Evolutionary conservation across 108 stramenopile genomes (phyloP).

Genomic region (Cyclotella sp.): DNA sequence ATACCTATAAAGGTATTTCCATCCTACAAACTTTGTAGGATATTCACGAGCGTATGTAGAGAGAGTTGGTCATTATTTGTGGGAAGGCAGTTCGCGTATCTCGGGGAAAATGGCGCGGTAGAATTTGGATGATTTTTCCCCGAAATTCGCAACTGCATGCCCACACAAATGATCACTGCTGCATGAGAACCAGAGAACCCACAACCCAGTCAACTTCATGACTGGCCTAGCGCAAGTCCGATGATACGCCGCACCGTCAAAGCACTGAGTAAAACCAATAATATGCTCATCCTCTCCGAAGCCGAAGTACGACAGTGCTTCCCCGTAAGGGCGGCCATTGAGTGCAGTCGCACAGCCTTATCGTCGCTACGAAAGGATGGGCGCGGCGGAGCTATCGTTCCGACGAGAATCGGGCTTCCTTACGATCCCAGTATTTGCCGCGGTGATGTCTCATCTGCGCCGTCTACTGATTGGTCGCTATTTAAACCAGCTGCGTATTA

Average conservation of each 20-base stretch:
- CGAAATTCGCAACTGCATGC: no score
- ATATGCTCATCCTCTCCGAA: slow-evolving; percentile 73
- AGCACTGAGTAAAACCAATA: slow-evolving; percentile 9
- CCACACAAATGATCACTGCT: no score
- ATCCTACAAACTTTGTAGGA: no score
- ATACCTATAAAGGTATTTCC: no score
- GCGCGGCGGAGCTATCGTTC: slow-evolving; percentile 58
- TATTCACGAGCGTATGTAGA: no score
- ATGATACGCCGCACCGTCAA: slow-evolving; percentile 2
- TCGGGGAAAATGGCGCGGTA: no score
- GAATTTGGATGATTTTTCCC: no score
- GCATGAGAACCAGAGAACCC: no score
- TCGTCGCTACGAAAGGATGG: slow-evolving; percentile 49
- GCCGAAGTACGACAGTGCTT: slow-evolving; percentile 62
- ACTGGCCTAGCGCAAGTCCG: no score
- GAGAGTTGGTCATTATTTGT: no score
- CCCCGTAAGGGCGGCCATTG: slow-evolving; percentile 58
- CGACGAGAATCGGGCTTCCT: slow-evolving; percentile 64
- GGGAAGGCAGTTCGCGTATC: no score
- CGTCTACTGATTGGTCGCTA: slow-evolving; percentile 72
- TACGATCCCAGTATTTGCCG: slow-evolving; percentile 30
- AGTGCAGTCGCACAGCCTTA: slow-evolving; percentile 63
- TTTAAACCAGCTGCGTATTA: slow-evolving; percentile 86
- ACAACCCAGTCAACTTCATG: no score
- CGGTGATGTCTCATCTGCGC: background rate